These are phyloP conservation scores for Quercus cerris DNA, from an alignment of 306 rosid species.

Conservation along the genomic window DNA sequence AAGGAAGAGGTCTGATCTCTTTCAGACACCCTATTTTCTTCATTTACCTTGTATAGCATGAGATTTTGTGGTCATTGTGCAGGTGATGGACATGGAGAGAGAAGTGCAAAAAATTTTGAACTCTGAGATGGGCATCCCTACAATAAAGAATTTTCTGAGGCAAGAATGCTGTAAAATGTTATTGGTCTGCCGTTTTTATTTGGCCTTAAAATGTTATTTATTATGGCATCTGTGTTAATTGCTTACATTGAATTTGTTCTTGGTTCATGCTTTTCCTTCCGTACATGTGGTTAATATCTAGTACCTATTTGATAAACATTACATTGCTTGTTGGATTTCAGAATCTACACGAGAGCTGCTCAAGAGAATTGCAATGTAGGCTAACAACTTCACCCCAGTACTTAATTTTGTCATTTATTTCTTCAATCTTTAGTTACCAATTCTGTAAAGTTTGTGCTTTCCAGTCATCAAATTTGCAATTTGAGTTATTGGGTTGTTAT, in stretches of 20 bases:
- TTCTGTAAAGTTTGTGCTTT: neutral
- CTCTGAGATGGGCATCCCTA: constrained; percentile 32
- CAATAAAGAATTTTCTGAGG: constrained; percentile 45
- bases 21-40: neutral
- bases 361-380: constrained; percentile 23
- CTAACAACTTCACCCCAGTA: neutral
- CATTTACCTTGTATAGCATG: neutral
- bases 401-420: neutral
- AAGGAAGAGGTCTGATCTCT: constrained; percentile 24
- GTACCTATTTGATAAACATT: neutral
- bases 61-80: neutral
- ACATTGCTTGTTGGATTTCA: constrained; percentile 1
- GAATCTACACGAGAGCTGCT: constrained; percentile 24
- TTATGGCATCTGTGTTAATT: neutral
- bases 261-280: neutral
- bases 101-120: constrained; percentile 22
- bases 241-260: neutral
- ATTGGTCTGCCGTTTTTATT: neutral
- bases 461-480: constrained; percentile 21
- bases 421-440: neutral
- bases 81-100: constrained; percentile 46
- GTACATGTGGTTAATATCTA: neutral
- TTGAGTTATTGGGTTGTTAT: constrained; percentile 38
- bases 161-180: constrained; percentile 11
- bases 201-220: neutral